A percentile compares a stretch with the other conserved stretches of the same genome.
phyloP scores from a whole-genome alignment of 768 basidiomycete species.

The Boletus fagicola region DNA sequence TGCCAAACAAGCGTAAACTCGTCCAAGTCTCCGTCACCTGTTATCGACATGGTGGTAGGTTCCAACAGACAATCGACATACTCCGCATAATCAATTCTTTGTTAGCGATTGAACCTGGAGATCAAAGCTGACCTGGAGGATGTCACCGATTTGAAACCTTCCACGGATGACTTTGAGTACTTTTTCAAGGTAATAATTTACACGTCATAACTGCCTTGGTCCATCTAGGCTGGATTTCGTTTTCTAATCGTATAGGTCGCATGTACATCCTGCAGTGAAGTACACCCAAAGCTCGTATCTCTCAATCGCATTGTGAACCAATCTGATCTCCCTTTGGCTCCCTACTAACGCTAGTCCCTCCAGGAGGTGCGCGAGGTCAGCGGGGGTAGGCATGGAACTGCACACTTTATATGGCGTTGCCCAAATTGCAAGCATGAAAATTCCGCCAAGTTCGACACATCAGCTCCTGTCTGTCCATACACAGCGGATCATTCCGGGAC shows the following conservation, averaged over 20 bases:
- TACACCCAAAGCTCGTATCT: slow-evolving; percentile 67
- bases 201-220: neutral
- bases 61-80: neutral
- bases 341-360: slow-evolving; percentile 4
- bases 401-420: slow-evolving; percentile 82
- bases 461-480: slow-evolving; percentile 53
- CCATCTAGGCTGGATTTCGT: neutral
- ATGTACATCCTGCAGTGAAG: slow-evolving; percentile 78
- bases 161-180: slow-evolving; percentile 69
- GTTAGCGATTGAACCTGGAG: slow-evolving; percentile 57
- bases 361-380: slow-evolving; percentile 69
- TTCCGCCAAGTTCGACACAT: slow-evolving; percentile 72
- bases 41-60: slow-evolving; percentile 52
- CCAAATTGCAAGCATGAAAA: slow-evolving; percentile 76
- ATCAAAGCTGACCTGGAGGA: slow-evolving; percentile 82
- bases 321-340: neutral
- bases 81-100: neutral
- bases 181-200: slow-evolving; percentile 66
- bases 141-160: slow-evolving; percentile 66
- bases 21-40: slow-evolving; percentile 1
- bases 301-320: slow-evolving; percentile 63
- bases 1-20: slow-evolving; percentile 29
- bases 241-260: slow-evolving; percentile 48
- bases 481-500: slow-evolving; percentile 55
- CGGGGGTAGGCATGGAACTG: slow-evolving; percentile 63